Percentiles rank a stretch among this genome's conserved stretches.
Conservation (phyloP, 306 rosid species). For the Acacia confusa region DNA sequence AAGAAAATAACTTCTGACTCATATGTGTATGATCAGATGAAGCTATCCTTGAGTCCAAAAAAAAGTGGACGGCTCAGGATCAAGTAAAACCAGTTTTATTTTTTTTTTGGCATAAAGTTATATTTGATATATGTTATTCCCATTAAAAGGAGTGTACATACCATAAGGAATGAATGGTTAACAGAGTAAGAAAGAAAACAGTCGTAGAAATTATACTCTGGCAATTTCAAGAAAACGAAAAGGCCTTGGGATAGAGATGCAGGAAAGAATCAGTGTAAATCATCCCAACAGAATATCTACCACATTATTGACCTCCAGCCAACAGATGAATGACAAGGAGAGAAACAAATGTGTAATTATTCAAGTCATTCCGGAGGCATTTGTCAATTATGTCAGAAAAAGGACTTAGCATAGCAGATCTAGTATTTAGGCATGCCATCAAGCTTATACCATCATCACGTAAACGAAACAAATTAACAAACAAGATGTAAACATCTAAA, state of each 20-base stretch:
- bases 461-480: neutral
- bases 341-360: neutral
- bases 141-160: neutral
- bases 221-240: constrained; percentile 5
- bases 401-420: neutral
- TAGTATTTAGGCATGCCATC: neutral
- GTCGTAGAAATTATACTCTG: neutral
- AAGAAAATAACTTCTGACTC: neutral
- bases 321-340: too few species aligned
- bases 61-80: neutral
- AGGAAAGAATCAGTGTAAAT: neutral
- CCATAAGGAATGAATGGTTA: neutral
- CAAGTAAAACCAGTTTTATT: neutral
- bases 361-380: neutral
- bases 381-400: neutral
- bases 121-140: neutral
- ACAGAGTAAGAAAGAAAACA: neutral
- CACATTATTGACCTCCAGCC: neutral
- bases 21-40: neutral
- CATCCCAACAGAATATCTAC: neutral
- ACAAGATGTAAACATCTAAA: neutral
- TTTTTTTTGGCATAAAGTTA: neutral
- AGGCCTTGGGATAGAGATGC: neutral
- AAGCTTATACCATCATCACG: neutral
- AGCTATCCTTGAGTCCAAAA: neutral